A percentile compares a stretch with the other conserved stretches of the same genome.
These are phyloP conservation scores for Raddia distichophylla DNA, from an alignment of 176 grass and related monocot species.

Conservation along the genomic window DNA sequence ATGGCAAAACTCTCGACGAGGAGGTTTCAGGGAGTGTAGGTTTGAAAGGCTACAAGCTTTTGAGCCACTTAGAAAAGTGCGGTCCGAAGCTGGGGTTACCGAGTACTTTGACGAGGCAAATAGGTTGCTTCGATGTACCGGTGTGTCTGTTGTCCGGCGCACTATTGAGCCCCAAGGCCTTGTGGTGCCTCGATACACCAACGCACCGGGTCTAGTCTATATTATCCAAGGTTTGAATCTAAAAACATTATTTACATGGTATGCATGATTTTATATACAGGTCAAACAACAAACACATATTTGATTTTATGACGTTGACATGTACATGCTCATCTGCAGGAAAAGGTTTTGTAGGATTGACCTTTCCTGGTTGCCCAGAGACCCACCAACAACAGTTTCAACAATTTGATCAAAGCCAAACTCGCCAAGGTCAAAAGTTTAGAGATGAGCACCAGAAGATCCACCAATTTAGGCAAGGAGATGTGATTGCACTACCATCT, in stretches of 20 bases:
- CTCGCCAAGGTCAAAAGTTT: not conserved
- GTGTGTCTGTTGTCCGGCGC: conserved; percentile 24
- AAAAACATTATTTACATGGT: not conserved
- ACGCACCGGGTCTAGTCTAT: conserved; percentile 47
- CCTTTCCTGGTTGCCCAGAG: not conserved
- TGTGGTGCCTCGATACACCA: conserved; percentile 42
- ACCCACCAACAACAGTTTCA: not conserved
- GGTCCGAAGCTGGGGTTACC: conserved; percentile 44
- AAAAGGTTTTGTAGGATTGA: not conserved
- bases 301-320: not conserved
- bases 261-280: not conserved
- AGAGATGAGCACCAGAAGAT: conserved; percentile 42
- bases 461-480: conserved; percentile 24
- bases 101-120: conserved; percentile 52
- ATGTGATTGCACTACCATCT: conserved; percentile 25
- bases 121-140: conserved; percentile 40
- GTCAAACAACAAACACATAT: not conserved
- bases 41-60: conserved; percentile 46
- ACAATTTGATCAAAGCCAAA: not conserved
- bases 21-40: conserved; percentile 33
- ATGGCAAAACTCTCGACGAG: conserved; percentile 24
- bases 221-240: conserved; percentile 44
- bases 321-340: not conserved
- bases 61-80: conserved; percentile 37
- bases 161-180: conserved; percentile 46